A percentile compares a stretch with the other conserved stretches of the same genome.
Conservation (phyloP, 208 protist species). For the Leishmania gerbilli region DNA sequence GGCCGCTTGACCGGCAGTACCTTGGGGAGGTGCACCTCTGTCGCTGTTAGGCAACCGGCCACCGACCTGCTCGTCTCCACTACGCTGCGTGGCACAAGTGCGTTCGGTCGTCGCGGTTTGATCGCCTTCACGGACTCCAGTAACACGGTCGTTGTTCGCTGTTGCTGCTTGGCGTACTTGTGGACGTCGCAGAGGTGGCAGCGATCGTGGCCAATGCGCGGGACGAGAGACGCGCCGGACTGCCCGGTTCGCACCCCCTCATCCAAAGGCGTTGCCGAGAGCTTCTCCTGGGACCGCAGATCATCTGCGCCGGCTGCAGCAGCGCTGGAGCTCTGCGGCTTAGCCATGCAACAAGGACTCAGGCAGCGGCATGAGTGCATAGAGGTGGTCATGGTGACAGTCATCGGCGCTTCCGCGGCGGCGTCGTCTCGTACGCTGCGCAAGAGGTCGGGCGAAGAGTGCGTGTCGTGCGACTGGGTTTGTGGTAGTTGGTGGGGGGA, state of each 20-base stretch:
- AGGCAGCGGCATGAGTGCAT: slow-evolving; percentile 6
- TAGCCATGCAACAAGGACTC: slow-evolving; percentile 5
- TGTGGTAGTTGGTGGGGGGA: background rate
- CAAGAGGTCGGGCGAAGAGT: background rate
- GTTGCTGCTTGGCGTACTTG: background rate
- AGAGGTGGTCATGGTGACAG: background rate
- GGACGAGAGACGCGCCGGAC: background rate
- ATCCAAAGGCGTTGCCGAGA: background rate
- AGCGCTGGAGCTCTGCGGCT: slow-evolving; percentile 9
- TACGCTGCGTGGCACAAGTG: background rate
- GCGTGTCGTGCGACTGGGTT: background rate
- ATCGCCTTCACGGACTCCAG: background rate
- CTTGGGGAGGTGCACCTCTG: slow-evolving; percentile 20
- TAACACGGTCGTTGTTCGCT: background rate
- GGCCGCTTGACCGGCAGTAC: background rate
- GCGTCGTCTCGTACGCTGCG: background rate
- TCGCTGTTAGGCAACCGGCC: slow-evolving; percentile 9
- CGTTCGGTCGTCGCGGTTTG: background rate
- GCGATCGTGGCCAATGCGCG: background rate
- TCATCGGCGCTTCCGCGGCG: background rate
- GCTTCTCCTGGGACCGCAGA: background rate
- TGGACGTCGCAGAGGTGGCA: background rate
- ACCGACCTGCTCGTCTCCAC: background rate
- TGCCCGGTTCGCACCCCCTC: background rate
- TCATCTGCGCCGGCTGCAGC: background rate